These are phyloP conservation scores for Phycomyces nitens DNA, from an alignment of 192 early-diverging fungal species.

Conservation along the genomic window DNA sequence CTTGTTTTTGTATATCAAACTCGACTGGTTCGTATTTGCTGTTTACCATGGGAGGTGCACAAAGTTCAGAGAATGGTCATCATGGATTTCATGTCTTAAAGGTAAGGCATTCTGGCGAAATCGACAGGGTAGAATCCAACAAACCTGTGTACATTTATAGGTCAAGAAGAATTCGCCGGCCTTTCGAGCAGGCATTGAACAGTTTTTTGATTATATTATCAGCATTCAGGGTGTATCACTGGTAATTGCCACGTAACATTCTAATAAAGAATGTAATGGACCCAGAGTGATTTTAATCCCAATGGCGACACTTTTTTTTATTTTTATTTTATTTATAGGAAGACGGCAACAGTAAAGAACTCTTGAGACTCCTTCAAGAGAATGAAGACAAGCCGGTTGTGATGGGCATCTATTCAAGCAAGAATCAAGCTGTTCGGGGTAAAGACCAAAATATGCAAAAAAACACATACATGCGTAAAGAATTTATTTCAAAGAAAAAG, in stretches of 20 bases:
- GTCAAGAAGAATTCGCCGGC: slow-evolving; percentile 67
- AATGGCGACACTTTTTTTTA: neutral
- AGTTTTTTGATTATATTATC: slow-evolving; percentile 75
- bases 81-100: slow-evolving; percentile 68
- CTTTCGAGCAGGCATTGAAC: slow-evolving; percentile 58
- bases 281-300: neutral
- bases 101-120: slow-evolving; percentile 25
- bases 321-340: slow-evolving; percentile 8
- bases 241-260: slow-evolving; percentile 24
- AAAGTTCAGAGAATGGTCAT: slow-evolving; percentile 48
- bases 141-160: slow-evolving; percentile 22
- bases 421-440: neutral
- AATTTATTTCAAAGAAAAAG: too few species aligned
- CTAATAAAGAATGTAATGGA: neutral
- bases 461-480: too few species aligned
- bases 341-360: slow-evolving; percentile 11
- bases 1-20: neutral
- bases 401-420: slow-evolving; percentile 8
- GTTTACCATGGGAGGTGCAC: neutral
- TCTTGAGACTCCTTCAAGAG: neutral
- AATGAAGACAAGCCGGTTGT: neutral
- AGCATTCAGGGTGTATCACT: slow-evolving; percentile 54
- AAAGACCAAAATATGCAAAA: neutral
- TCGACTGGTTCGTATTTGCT: neutral
- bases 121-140: neutral